These are phyloP conservation scores for Wickerhamiella galacta DNA, from an alignment of 805 yeast genomes.

Conservation along the genomic window DNA sequence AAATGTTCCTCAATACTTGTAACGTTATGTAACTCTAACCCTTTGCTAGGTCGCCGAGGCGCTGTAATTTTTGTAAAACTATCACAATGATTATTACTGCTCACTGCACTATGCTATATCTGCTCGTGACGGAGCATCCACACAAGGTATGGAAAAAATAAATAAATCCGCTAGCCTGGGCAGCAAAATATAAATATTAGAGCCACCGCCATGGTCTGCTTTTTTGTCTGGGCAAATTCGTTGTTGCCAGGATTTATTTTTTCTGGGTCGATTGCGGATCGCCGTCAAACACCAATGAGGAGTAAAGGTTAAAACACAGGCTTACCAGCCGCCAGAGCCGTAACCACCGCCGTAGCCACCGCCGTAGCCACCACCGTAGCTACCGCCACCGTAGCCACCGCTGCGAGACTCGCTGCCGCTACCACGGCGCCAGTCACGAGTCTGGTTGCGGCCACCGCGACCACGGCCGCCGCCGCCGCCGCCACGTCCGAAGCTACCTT, in stretches of 20 bases:
- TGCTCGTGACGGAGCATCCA: neutral
- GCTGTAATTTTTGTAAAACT: too few species aligned
- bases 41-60: too few species aligned
- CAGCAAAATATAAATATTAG: neutral
- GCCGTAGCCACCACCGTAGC: slow-evolving; percentile 14
- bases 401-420: slow-evolving; percentile 12
- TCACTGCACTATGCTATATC: neutral
- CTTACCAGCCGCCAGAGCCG: slow-evolving; percentile 1
- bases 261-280: neutral
- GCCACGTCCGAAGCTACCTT: slow-evolving; percentile 37
- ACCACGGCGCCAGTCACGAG: slow-evolving; percentile 20
- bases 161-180: neutral
- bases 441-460: slow-evolving; percentile 27
- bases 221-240: neutral
- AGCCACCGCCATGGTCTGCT: neutral
- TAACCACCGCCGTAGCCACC: slow-evolving; percentile 1
- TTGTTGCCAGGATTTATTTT: neutral
- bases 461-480: slow-evolving; percentile 43
- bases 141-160: slow-evolving; percentile 1
- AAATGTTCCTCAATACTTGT: too few species aligned
- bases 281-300: neutral
- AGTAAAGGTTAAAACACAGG: too few species aligned
- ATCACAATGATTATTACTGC: neutral
- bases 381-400: slow-evolving; percentile 14
- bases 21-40: too few species aligned